These are phyloP conservation scores for Ilyonectria sp. DNA, from an alignment of 2,329 filamentous ascomycete genomes.

Conservation along the genomic window DNA sequence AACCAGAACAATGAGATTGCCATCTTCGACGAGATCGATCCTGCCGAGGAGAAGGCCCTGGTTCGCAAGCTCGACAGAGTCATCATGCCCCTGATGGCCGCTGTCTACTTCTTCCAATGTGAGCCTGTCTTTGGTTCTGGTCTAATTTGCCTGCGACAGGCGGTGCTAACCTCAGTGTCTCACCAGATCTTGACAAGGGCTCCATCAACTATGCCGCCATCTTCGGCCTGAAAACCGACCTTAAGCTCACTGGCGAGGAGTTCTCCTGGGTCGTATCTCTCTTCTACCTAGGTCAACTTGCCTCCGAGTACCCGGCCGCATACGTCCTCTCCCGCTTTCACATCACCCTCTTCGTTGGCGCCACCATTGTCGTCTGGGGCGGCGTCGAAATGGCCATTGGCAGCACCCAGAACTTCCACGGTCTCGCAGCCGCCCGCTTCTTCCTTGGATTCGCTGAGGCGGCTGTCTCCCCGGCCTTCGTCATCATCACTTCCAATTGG, in stretches of 20 bases:
- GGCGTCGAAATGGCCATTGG: constrained; percentile 45
- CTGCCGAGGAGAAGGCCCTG: constrained; percentile 33
- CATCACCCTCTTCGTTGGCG: constrained; percentile 35
- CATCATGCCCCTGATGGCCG: constrained; percentile 40
- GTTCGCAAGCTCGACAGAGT: constrained; percentile 36
- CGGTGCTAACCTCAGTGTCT: background rate
- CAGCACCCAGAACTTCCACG: constrained; percentile 40
- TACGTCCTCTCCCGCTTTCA: constrained; percentile 38
- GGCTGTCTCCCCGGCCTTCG: constrained; percentile 51
- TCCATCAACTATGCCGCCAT: constrained; percentile 39
- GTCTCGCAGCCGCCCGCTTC: constrained; percentile 46
- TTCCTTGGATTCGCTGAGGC: constrained; percentile 51
- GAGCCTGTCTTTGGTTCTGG: background rate
- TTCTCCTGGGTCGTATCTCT: constrained; percentile 38
- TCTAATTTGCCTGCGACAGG: background rate
- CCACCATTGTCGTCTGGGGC: constrained; percentile 48
- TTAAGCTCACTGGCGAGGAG: constrained; percentile 25
- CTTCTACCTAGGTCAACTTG: constrained; percentile 39
- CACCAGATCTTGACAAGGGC: constrained; percentile 37
- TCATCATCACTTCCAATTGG: constrained; percentile 52
- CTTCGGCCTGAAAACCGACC: constrained; percentile 35
- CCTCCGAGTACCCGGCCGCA: constrained; percentile 36
- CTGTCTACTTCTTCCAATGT: constrained; percentile 42
- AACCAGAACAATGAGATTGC: constrained; percentile 29
- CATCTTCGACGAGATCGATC: constrained; percentile 38